Percentiles rank a stretch among this genome's conserved stretches.
phyloP scores from a whole-genome alignment of 306 rosid species.

The Gynostemma pentaphyllum region DNA sequence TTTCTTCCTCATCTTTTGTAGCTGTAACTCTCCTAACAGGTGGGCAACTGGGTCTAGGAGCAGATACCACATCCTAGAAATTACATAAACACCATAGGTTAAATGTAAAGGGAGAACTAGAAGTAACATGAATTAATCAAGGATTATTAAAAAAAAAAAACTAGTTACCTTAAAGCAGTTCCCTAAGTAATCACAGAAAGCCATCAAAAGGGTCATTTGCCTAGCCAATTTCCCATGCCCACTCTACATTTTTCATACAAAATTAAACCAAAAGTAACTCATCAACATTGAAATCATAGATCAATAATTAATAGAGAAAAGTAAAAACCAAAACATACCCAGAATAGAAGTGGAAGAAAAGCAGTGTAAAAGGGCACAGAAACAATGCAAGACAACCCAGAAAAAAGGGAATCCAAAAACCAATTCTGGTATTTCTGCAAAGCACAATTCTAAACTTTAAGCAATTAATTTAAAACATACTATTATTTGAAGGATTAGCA shows the following conservation, averaged over 20 bases:
- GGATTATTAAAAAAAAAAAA: neutral
- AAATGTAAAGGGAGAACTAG: neutral
- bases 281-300: neutral
- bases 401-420: constrained; percentile 62
- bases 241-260: constrained; percentile 38
- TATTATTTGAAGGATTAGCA: neutral
- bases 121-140: neutral
- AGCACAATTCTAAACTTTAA: neutral
- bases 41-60: constrained; percentile 89
- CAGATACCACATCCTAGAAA: constrained; percentile 75
- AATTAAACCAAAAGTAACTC: constrained; percentile 1
- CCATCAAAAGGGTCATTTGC: constrained; percentile 92
- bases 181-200: constrained; percentile 81
- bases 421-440: constrained; percentile 46
- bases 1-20: constrained; percentile 87
- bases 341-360: constrained; percentile 84
- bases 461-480: neutral
- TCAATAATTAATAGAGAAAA: constrained; percentile 2
- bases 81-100: neutral
- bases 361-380: constrained; percentile 94
- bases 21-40: constrained; percentile 79
- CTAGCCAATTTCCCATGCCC: constrained; percentile 97
- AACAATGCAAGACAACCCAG: constrained; percentile 67
- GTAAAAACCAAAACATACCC: constrained; percentile 41
- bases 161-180: constrained; percentile 63